Conservation (phyloP, 169 alveolate genomes). For the Plasmodium vinckei region DNA sequence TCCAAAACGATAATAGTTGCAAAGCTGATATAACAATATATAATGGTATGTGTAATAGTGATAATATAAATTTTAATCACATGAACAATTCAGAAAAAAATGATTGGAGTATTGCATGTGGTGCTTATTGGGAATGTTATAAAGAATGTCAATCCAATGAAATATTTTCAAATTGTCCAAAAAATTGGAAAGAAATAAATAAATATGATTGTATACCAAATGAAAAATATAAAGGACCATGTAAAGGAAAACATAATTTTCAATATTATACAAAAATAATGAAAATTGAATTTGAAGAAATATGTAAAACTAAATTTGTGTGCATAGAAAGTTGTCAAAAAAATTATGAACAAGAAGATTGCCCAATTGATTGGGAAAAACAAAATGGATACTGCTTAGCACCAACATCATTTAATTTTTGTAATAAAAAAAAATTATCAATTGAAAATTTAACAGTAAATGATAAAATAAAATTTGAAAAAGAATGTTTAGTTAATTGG, state of each 20-base stretch:
- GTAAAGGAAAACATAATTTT: conserved; percentile 45
- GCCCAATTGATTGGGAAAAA: conserved; percentile 62
- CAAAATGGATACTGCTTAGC: conserved; percentile 71
- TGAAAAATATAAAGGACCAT: conserved; percentile 58
- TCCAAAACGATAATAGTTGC: conserved; percentile 64
- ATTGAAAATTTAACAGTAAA: conserved; percentile 38
- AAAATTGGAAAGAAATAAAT: conserved; percentile 50
- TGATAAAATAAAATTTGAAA: conserved; percentile 49
- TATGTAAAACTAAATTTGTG: conserved; percentile 57
- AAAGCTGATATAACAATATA: conserved; percentile 59
- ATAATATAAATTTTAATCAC: conserved; percentile 52
- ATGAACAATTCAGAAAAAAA: conserved; percentile 58
- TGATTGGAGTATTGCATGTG: conserved; percentile 74
- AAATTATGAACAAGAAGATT: conserved; percentile 51
- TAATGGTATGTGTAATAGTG: conserved; percentile 53
- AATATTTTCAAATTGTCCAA: conserved; percentile 51
- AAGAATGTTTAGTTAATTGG: conserved; percentile 62
- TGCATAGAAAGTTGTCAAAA: conserved; percentile 31
- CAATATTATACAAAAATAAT: conserved; percentile 34
- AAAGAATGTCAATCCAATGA: conserved; percentile 19
- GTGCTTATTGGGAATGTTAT: conserved; percentile 76
- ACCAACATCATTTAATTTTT: conserved; percentile 35
- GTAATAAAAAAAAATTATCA: conserved; percentile 44
- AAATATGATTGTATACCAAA: conserved; percentile 53
- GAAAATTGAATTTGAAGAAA: conserved; percentile 74